These are phyloP conservation scores for Salix viminalis DNA, from an alignment of 345 rosid genomes.

Conservation along the genomic window DNA sequence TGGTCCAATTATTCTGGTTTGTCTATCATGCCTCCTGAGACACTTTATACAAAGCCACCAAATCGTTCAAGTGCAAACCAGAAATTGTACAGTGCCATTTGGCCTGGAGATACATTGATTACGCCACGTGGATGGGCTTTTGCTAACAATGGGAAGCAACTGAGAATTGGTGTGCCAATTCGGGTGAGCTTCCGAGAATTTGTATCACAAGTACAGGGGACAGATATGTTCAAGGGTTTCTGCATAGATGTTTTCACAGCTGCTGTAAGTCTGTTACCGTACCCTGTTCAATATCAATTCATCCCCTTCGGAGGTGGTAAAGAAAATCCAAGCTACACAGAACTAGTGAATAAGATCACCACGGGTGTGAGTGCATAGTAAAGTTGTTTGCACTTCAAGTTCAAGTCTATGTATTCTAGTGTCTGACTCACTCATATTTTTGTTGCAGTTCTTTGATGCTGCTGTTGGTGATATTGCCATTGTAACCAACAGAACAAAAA, in stretches of 20 bases:
- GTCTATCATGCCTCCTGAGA: slow-evolving; percentile 61
- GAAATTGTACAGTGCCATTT: slow-evolving; percentile 56
- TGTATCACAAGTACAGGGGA: slow-evolving; percentile 61
- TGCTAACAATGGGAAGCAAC: slow-evolving; percentile 76
- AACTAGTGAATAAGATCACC: slow-evolving; percentile 60
- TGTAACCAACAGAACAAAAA: slow-evolving; percentile 75
- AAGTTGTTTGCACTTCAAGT: slow-evolving; percentile 6
- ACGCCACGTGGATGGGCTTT: slow-evolving; percentile 97
- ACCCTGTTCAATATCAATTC: slow-evolving; percentile 71
- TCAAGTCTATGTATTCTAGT: background rate
- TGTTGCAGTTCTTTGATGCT: slow-evolving; percentile 69
- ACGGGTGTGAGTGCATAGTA: slow-evolving; percentile 63
- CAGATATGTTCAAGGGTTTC: slow-evolving; percentile 68
- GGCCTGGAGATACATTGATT: slow-evolving; percentile 83
- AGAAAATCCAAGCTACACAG: slow-evolving; percentile 73
- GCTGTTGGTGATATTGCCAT: slow-evolving; percentile 89
- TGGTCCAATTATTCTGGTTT: slow-evolving; percentile 94
- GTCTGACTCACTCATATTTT: slow-evolving; percentile 13
- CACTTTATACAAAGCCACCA: slow-evolving; percentile 47
- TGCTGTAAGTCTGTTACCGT: slow-evolving; percentile 75
- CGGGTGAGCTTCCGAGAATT: slow-evolving; percentile 73
- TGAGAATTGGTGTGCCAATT: slow-evolving; percentile 77
- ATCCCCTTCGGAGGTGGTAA: slow-evolving; percentile 68
- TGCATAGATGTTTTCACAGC: slow-evolving; percentile 87
- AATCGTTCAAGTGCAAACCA: slow-evolving; percentile 58